These are phyloP conservation scores for Coleophoma cylindrospora DNA, from an alignment of 2,329 filamentous ascomycete genomes.

Conservation along the genomic window DNA sequence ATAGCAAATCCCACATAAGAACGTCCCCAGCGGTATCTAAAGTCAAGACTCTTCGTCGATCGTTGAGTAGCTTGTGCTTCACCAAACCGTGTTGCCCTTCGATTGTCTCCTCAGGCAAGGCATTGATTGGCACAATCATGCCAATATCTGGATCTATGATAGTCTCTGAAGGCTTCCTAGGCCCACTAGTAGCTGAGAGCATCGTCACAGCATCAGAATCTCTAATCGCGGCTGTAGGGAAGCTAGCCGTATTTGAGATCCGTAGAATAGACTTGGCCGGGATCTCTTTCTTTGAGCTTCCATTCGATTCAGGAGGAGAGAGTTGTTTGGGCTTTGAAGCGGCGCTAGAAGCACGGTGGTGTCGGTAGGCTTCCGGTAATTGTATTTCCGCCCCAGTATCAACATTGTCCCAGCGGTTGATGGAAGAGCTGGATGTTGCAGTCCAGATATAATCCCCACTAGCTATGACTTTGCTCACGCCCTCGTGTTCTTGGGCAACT, in stretches of 20 bases:
- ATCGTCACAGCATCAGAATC: slow-evolving; percentile 51
- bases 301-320: slow-evolving; percentile 29
- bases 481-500: slow-evolving; percentile 88
- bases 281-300: slow-evolving; percentile 56
- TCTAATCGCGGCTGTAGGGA: slow-evolving; percentile 51
- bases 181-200: slow-evolving; percentile 37
- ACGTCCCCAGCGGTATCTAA: slow-evolving; percentile 94
- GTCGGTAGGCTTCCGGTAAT: slow-evolving; percentile 48
- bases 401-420: slow-evolving; percentile 73
- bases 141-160: slow-evolving; percentile 42
- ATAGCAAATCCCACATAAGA: slow-evolving; percentile 87
- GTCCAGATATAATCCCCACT: slow-evolving; percentile 57
- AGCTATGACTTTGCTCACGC: slow-evolving; percentile 62
- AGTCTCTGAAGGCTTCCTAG: slow-evolving; percentile 55
- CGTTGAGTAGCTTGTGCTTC: slow-evolving; percentile 88
- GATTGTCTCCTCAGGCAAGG: slow-evolving; percentile 72
- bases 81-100: slow-evolving; percentile 94
- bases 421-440: slow-evolving; percentile 67
- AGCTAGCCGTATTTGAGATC: slow-evolving; percentile 78
- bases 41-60: slow-evolving; percentile 82
- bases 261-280: slow-evolving; percentile 72
- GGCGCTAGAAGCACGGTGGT: slow-evolving; percentile 43
- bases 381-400: slow-evolving; percentile 72
- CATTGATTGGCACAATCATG: slow-evolving; percentile 57
- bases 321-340: slow-evolving; percentile 32